Base-by-base conservation (phyloP, 2,329 filamentous ascomycete species). In the Fusarium brachygibbosum region DNA sequence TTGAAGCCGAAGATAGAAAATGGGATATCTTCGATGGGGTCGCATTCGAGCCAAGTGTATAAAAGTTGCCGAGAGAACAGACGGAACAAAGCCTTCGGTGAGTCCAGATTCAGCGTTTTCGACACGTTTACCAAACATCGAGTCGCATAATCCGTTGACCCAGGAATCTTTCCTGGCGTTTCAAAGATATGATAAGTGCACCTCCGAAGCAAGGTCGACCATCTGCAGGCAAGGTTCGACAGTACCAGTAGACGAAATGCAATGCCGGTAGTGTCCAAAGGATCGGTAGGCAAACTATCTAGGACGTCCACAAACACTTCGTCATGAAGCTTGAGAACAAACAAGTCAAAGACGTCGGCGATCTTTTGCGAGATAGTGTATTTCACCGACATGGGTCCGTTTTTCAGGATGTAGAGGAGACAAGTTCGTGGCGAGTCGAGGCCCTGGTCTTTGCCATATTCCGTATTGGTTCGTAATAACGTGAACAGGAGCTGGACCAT, bases 131-230 rank as follows among this genome's bases (percentile, higher is more conserved):
- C 77, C 42, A 98, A 83, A 71, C 93, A 97, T 52, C 86, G 86
- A 57, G 87, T 87, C 2, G 95, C 94, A 79, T 98, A 91, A 21
- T 84, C 82, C 21, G 85, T 83, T 9, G 91, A 91, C 13, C 82
- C 80, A 5, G 86, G 80, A 16, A 97, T 88, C 58, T 89, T 89
- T 2, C 92, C 93, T 3, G 94, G 92, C 0, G 91, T 93, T 77
- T 98, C 96, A 72, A 98, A 97, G 23, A 98, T 94, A 77, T 96
- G 92, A 77, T 98, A 99, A 19, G 97, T 92, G 69, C 93, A 94
- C 68, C 92, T 89, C 52, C 94, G 90, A 42, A 98, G 85, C 21
- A 98, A 84, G 1, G 94, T 97, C 62, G 93, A 90, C 93, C 95
- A 98, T 51, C 84, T 82, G 31, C 93, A 92, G 25, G 92, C 96